Evolutionary conservation across 2,329 filamentous ascomycete species (phyloP), one percentile per base, ranked within the genome.

Genomic region (Stagonosporopsis vannaccii): DNA sequence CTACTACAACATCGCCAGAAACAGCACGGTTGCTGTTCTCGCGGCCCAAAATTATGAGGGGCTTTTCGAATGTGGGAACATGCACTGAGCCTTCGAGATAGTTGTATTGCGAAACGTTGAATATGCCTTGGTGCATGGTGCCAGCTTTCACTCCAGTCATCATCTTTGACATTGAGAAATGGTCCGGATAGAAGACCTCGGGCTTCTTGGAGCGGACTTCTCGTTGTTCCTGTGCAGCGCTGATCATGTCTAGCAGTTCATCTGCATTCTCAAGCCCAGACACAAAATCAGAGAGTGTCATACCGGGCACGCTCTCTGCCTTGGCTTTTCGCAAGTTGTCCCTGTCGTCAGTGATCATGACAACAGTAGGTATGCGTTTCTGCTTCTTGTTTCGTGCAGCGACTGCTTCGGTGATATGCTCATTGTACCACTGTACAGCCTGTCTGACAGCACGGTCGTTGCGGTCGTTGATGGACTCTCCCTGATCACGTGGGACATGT

Each of bases 71-170:
- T 4, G 93, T 87, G 1, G 93, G 87, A 0, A 96, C 92, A 67
- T 94, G 89, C 60, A 98, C 90, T 0, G 92, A 92, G 1, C 92
- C 95, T 75, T 99, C 95, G 11, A 99, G 83, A 68, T 98, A 99
- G 79, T 99, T 99, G 82, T 98, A 99, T 0, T 92, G 91, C 7
- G 95, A 98, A 25, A 98, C 92, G 71, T 93, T 97, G 80, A 97
- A 99, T 22, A 91, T 88, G 6, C 95, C 95, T 77, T 99, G 94
- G 74, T 99, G 95, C 67, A 99, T 80, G 50, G 92, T 87, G 4
- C 93, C 92, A 47, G 87, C 87, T 79, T 96, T 96, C 52, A 97
- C 84, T 0, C 93, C 94, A 5, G 95, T 99, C 85, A 93, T 92
- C 86, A 98, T 90, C 76, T 89, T 96, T 5, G 94, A 97, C 74